Conservation (phyloP, 169 alveolate genomes). For the Cryptosporidium bovis region DNA sequence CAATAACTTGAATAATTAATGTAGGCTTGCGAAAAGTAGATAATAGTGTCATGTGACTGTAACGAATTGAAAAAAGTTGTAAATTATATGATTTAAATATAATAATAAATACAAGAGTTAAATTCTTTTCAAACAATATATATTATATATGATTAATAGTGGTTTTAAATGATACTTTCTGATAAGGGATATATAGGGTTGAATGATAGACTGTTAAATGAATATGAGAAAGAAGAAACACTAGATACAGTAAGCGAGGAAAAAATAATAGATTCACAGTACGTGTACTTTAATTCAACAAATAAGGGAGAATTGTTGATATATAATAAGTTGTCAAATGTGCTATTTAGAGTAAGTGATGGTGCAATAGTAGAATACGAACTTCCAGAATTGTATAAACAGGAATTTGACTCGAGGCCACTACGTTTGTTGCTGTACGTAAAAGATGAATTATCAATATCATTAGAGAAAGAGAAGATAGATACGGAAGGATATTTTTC, state of each 20-base stretch:
- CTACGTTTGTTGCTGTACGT: background rate
- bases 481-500: background rate
- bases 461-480: background rate
- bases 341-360: background rate
- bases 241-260: conserved; percentile 11
- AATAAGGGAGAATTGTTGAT: conserved; percentile 31
- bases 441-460: background rate
- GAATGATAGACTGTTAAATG: background rate
- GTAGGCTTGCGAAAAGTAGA: too few species aligned
- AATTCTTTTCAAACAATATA: background rate
- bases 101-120: background rate
- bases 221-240: conserved; percentile 40
- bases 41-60: too few species aligned
- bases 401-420: conserved; percentile 20
- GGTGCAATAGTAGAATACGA: conserved; percentile 8
- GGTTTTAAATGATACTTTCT: conserved; percentile 1
- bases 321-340: conserved; percentile 25
- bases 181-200: conserved; percentile 20
- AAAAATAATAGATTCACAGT: conserved; percentile 21
- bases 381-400: conserved; percentile 27
- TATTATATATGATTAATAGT: too few species aligned
- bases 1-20: too few species aligned
- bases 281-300: conserved; percentile 56
- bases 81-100: too few species aligned
- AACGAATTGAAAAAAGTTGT: too few species aligned